A percentile compares a stretch with the other conserved stretches of the same genome.
phyloP scores from a whole-genome alignment of 176 grass and related monocot genomes.

The Rhynchospora pubera region DNA sequence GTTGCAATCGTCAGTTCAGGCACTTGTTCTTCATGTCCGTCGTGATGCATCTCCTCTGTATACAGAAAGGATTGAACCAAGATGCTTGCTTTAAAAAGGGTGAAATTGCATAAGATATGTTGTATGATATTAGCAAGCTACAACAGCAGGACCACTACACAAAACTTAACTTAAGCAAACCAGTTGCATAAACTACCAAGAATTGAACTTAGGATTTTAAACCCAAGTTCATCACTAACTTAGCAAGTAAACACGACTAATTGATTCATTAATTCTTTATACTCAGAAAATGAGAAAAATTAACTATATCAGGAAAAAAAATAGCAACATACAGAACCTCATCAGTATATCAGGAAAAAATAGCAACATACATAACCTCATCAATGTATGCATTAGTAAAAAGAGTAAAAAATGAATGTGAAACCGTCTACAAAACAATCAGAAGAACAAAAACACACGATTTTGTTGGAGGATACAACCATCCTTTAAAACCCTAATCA shows the following conservation, averaged over 20 bases:
- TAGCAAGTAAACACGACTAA: background rate
- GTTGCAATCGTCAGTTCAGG: background rate
- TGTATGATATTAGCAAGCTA: background rate
- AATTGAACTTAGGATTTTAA: background rate
- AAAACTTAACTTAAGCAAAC: background rate
- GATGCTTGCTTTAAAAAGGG: background rate
- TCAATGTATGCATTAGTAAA: too few species aligned
- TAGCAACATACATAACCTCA: background rate
- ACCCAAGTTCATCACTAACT: background rate
- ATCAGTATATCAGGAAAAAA: too few species aligned
- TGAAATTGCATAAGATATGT: background rate
- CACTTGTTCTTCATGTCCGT: constrained; percentile 15
- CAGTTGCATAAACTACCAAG: background rate
- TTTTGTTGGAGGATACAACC: background rate
- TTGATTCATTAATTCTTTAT: background rate
- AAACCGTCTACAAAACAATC: background rate
- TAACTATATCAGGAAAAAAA: background rate
- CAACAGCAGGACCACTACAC: background rate
- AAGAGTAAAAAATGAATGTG: background rate
- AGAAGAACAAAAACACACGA: background rate
- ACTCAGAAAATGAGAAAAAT: background rate
- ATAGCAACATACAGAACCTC: too few species aligned
- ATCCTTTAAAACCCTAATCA: background rate
- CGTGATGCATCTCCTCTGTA: constrained; percentile 15
- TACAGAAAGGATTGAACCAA: constrained; percentile 9